Evolutionary conservation across 1,284 basidiomycete genomes (phyloP).

Genomic region (Cystobasidium slooffiae): DNA sequence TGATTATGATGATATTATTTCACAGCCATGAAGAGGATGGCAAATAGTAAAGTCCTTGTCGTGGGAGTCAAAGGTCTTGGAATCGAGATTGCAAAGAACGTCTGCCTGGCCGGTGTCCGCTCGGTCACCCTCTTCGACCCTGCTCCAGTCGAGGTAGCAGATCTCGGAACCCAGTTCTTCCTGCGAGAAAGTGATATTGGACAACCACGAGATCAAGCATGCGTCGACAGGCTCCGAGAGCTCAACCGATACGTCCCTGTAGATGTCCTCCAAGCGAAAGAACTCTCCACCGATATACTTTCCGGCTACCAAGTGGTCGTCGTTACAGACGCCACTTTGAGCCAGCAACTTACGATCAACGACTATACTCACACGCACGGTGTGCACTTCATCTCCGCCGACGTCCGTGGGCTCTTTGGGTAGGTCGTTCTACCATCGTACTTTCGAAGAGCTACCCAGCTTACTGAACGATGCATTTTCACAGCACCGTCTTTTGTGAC

Average conservation of each 20-base stretch:
- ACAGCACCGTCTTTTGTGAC: constrained; percentile 90
- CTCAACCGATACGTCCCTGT: constrained; percentile 97
- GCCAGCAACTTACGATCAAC: constrained; percentile 91
- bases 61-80: constrained; percentile 92
- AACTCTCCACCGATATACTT: constrained; percentile 76
- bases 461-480: neutral
- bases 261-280: constrained; percentile 70
- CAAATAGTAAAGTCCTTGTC: constrained; percentile 90
- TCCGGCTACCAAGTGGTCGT: constrained; percentile 93
- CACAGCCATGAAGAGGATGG: constrained; percentile 98
- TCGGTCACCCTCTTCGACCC: constrained; percentile 97
- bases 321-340: constrained; percentile 74
- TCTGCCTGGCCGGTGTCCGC: constrained; percentile 95
- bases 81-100: constrained; percentile 97
- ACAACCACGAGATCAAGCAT: constrained; percentile 81
- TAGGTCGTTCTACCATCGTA: constrained; percentile 58
- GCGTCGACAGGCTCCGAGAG: constrained; percentile 87
- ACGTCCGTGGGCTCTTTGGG: constrained; percentile 94
- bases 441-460: constrained; percentile 52
- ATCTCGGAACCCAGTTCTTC: constrained; percentile 96
- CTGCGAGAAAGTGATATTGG: constrained; percentile 86
- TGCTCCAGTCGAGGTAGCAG: constrained; percentile 79
- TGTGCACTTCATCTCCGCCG: constrained; percentile 89
- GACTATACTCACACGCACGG: constrained; percentile 87
- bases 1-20: no score